Conservation (phyloP, 768 basidiomycete species). For the Amanita rubescens region DNA sequence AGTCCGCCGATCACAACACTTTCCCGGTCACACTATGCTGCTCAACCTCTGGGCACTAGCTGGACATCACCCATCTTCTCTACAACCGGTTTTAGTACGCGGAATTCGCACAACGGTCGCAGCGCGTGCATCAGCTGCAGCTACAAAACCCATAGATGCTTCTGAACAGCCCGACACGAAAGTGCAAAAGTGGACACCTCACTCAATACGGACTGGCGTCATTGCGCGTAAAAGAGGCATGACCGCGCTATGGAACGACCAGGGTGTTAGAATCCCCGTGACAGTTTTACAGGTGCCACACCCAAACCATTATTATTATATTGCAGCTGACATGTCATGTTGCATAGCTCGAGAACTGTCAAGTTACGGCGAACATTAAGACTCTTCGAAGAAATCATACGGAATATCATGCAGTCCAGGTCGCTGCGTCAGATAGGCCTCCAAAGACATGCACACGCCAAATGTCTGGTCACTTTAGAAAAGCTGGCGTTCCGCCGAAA, state of each 20-base stretch:
- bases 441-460: slow-evolving; percentile 65
- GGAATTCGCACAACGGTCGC: slow-evolving; percentile 36
- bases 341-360: slow-evolving; percentile 73
- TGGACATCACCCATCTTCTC: slow-evolving; percentile 26
- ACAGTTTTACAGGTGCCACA: slow-evolving; percentile 97
- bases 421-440: slow-evolving; percentile 75
- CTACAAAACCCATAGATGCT: slow-evolving; percentile 5
- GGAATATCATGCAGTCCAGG: slow-evolving; percentile 87
- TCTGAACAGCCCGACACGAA: slow-evolving; percentile 21
- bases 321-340: slow-evolving; percentile 1
- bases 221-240: slow-evolving; percentile 96
- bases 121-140: slow-evolving; percentile 10
- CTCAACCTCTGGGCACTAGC: slow-evolving; percentile 43
- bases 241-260: slow-evolving; percentile 88
- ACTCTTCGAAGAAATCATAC: slow-evolving; percentile 58
- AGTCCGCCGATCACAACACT: slow-evolving; percentile 18
- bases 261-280: slow-evolving; percentile 82
- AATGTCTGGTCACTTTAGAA: slow-evolving; percentile 87
- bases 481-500: slow-evolving; percentile 78
- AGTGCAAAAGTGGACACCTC: slow-evolving; percentile 70
- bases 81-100: slow-evolving; percentile 22
- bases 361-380: slow-evolving; percentile 76
- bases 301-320: no score
- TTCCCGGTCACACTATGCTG: slow-evolving; percentile 22
- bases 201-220: slow-evolving; percentile 82